These are phyloP conservation scores for Lathyrus oleraceus DNA, from an alignment of 306 rosid species.

Conservation along the genomic window DNA sequence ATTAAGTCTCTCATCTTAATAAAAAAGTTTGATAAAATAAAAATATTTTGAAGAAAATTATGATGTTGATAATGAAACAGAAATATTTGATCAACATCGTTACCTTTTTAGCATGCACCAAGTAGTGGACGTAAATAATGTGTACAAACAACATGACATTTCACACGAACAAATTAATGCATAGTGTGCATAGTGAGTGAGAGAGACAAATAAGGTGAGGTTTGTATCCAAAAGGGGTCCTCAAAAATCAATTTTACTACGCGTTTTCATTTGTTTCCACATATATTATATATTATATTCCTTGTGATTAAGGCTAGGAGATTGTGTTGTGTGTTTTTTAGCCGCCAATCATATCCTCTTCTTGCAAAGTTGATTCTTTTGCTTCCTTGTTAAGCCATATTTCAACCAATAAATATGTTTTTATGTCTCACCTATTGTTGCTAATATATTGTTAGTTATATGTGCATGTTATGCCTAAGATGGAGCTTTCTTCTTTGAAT, in stretches of 20 bases:
- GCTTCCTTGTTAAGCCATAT: conserved; percentile 85
- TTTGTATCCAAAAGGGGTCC: conserved; percentile 44
- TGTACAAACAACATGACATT: conserved; percentile 25
- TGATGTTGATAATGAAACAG: too few relatives aligned
- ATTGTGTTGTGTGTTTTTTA: conserved; percentile 41
- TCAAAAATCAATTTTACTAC: conserved; percentile 46
- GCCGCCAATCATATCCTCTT: conserved; percentile 52
- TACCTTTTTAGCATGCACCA: conserved; percentile 40
- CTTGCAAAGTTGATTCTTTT: conserved; percentile 56
- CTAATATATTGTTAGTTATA: conserved; percentile 25
- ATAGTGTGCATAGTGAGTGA: conserved; percentile 16
- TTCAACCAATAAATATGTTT: conserved; percentile 40
- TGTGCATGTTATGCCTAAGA: conserved; percentile 5
- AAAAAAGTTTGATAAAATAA: too few relatives aligned
- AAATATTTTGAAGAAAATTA: too few relatives aligned
- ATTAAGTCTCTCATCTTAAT: background rate
- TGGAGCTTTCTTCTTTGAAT: too few relatives aligned
- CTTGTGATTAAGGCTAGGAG: conserved; percentile 35
- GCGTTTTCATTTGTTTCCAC: conserved; percentile 58
- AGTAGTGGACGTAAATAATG: conserved; percentile 33
- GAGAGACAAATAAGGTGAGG: conserved; percentile 6
- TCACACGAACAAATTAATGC: conserved; percentile 16
- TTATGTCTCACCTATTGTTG: conserved; percentile 49
- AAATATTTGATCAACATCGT: conserved; percentile 40
- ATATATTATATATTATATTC: conserved; percentile 46